phyloP scores from a whole-genome alignment of 345 rosid genomes.

The Corymbia maculata region DNA sequence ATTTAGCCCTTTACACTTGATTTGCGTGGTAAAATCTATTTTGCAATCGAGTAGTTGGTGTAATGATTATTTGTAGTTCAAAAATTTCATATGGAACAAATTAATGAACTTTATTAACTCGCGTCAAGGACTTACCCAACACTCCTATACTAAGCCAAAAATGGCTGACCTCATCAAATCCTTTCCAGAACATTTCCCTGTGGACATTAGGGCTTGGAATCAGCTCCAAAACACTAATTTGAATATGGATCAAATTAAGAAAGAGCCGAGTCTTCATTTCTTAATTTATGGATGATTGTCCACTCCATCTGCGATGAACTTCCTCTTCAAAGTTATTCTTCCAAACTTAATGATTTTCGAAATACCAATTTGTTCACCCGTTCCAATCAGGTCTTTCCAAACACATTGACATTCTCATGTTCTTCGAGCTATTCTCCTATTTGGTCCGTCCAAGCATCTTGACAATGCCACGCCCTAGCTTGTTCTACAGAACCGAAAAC shows the following conservation, averaged over 20 bases:
- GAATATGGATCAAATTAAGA: too few relatives aligned
- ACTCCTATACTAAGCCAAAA: not conserved
- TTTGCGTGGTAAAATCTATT: not conserved
- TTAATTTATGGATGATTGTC: too few relatives aligned
- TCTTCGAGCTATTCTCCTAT: not conserved
- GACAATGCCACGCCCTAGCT: not conserved
- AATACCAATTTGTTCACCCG: too few relatives aligned
- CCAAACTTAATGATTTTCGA: not conserved
- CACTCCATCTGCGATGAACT: not conserved
- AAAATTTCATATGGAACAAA: not conserved
- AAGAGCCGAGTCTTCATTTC: too few relatives aligned
- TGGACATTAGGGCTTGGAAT: not conserved
- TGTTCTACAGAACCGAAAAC: not conserved
- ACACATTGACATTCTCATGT: too few relatives aligned
- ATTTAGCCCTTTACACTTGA: not conserved
- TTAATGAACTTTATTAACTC: not conserved
- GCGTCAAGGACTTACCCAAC: not conserved
- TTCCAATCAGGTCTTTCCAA: too few relatives aligned
- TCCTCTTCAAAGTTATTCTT: not conserved
- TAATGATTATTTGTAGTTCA: not conserved
- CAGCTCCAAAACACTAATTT: not conserved
- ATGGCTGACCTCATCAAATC: not conserved
- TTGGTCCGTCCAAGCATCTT: not conserved
- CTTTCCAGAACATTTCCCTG: not conserved
- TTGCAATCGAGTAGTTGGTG: not conserved